These are phyloP conservation scores for Crithidia thermophila DNA, from an alignment of 208 protist species.

Conservation along the genomic window DNA sequence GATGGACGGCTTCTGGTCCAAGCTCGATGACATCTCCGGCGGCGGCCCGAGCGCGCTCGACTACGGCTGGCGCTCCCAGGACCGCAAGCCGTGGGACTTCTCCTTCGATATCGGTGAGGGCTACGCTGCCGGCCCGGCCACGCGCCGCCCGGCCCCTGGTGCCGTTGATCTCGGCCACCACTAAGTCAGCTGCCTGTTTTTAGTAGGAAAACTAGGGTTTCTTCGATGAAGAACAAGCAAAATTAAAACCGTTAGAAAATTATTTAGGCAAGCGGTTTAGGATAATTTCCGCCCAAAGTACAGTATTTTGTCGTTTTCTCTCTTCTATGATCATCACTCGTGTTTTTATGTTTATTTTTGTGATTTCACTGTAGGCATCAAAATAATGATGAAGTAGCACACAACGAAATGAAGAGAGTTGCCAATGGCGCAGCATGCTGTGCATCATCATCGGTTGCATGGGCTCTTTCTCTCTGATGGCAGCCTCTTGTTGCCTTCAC, in stretches of 20 bases:
- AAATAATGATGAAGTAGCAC: slow-evolving; percentile 4
- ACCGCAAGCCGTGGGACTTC: slow-evolving; percentile 90
- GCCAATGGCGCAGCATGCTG: too few relatives aligned
- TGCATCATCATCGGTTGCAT: too few relatives aligned
- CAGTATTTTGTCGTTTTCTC: slow-evolving; percentile 4
- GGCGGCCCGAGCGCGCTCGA: slow-evolving; percentile 78
- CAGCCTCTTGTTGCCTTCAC: too few relatives aligned
- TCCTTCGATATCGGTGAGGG: slow-evolving; percentile 89
- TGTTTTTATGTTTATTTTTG: slow-evolving; percentile 18
- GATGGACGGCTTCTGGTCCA: slow-evolving; percentile 83
- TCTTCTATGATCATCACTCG: slow-evolving; percentile 1
- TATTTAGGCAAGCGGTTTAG: slow-evolving; percentile 16
- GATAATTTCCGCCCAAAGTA: slow-evolving; percentile 5
- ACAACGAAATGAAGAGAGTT: not conserved
- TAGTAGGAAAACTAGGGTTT: not conserved
- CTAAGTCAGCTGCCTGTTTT: slow-evolving; percentile 26
- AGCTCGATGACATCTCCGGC: slow-evolving; percentile 82
- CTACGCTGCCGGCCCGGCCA: slow-evolving; percentile 78
- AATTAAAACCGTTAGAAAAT: slow-evolving; percentile 1
- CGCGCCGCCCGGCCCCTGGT: slow-evolving; percentile 66
- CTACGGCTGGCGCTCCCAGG: slow-evolving; percentile 76
- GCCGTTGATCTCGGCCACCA: slow-evolving; percentile 80
- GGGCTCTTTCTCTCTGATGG: too few relatives aligned
- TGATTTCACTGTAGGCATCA: slow-evolving; percentile 25
- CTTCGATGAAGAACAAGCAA: not conserved